Conservation (phyloP, 2,329 filamentous ascomycete species). For the Dactylonectria macrodidyma region DNA sequence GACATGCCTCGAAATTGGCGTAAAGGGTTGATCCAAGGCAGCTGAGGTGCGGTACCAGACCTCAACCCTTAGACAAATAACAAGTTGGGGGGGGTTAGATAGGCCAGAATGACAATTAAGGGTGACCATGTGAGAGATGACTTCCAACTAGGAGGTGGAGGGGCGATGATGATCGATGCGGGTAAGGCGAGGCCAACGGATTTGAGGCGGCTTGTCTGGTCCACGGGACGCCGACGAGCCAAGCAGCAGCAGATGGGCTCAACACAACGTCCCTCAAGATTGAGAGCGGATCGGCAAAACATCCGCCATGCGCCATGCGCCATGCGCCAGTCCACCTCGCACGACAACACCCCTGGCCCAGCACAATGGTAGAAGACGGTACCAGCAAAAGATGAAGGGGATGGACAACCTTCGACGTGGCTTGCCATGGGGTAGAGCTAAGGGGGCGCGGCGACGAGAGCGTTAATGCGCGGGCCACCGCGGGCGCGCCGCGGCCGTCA, state of each 20-base stretch:
- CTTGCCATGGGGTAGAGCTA: conserved; percentile 43
- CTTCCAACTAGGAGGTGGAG: conserved; percentile 3
- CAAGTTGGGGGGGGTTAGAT: conserved; percentile 10
- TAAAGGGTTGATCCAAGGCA: conserved; percentile 21
- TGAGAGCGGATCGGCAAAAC: conserved; percentile 46
- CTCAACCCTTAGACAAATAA: conserved; percentile 10
- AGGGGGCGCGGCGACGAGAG: conserved; percentile 38
- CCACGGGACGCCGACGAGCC: conserved; percentile 36
- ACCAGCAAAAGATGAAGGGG: conserved; percentile 45
- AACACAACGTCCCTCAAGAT: conserved; percentile 42
- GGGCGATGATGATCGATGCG: conserved; percentile 29
- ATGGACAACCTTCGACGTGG: conserved; percentile 42
- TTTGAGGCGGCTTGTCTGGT: conserved; percentile 43
- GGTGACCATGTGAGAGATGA: conserved; percentile 29
- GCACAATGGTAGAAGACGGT: conserved; percentile 44
- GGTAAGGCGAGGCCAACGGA: conserved; percentile 46
- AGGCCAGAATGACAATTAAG: conserved; percentile 18
- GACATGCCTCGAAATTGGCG: conserved; percentile 13
- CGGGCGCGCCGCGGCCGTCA: conserved; percentile 36
- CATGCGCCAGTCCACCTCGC: conserved; percentile 24
- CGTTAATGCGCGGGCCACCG: conserved; percentile 30
- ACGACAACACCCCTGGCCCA: conserved; percentile 43
- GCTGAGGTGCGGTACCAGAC: conserved; percentile 17
- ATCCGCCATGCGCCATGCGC: conserved; percentile 29
- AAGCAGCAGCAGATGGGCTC: conserved; percentile 35